A percentile compares a stretch with the other conserved stretches of the same genome.
Conservation (phyloP, 257 asterid genomes). For the Scutellaria baicalensis region DNA sequence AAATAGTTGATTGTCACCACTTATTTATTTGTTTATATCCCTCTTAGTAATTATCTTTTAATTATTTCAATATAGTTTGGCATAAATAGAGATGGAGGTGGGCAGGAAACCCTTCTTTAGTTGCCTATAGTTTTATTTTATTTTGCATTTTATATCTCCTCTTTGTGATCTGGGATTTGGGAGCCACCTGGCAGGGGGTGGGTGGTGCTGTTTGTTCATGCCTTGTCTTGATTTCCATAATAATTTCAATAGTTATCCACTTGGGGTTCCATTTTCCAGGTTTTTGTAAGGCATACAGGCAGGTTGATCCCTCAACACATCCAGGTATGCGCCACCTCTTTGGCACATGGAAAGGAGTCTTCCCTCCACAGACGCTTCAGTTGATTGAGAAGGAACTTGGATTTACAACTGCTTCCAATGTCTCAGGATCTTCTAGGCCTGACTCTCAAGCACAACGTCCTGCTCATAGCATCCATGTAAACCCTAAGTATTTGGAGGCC, state of each 20-base stretch:
- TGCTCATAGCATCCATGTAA: slow-evolving; percentile 77
- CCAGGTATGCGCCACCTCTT: slow-evolving; percentile 91
- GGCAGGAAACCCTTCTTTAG: neutral
- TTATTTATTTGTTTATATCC: neutral
- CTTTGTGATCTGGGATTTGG: neutral
- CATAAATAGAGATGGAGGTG: neutral
- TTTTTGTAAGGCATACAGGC: slow-evolving; percentile 79
- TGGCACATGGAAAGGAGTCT: slow-evolving; percentile 93
- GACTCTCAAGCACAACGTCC: slow-evolving; percentile 74
- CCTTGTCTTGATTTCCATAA: neutral
- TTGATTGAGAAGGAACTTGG: slow-evolving; percentile 84
- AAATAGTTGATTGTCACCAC: neutral
- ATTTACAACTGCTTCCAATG: slow-evolving; percentile 49
- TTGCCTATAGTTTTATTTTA: neutral
- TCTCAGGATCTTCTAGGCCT: slow-evolving; percentile 48
- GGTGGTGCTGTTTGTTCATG: neutral
- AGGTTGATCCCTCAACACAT: slow-evolving; percentile 74
- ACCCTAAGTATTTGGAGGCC: slow-evolving; percentile 87
- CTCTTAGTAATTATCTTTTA: neutral
- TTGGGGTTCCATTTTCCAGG: slow-evolving; percentile 43
- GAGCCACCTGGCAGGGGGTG: neutral
- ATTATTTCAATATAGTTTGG: neutral
- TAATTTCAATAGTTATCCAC: neutral
- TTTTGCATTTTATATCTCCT: no score
- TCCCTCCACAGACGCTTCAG: slow-evolving; percentile 71